Evolutionary conservation across 345 rosid species (phyloP).

Genomic region (Eucalyptus polybractea): DNA sequence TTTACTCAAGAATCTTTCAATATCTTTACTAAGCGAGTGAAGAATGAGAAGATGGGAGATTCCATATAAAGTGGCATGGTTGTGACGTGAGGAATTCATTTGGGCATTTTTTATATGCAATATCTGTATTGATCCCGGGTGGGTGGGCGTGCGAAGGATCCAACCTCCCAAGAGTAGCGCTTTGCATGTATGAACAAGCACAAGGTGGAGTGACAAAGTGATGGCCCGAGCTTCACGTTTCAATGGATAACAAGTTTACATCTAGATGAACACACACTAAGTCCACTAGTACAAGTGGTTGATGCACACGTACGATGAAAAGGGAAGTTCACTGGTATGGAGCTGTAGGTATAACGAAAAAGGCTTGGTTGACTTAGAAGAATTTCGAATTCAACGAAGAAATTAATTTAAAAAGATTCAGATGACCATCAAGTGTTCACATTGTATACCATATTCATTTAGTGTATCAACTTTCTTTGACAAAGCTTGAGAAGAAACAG

Average conservation of each 20-base stretch:
- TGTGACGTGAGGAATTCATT: background rate
- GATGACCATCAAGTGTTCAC: background rate
- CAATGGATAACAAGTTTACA: background rate
- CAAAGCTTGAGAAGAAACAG: background rate
- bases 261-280: background rate
- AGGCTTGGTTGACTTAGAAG: background rate
- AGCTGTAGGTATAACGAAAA: background rate
- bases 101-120: background rate
- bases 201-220: background rate
- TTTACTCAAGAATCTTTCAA: background rate
- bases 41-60: background rate
- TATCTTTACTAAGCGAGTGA: background rate
- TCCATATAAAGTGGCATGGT: background rate
- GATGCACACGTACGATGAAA: background rate
- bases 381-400: background rate
- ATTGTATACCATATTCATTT: background rate
- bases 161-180: background rate
- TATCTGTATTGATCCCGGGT: background rate
- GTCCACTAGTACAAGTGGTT: background rate
- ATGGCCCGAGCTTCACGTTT: background rate
- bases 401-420: background rate
- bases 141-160: background rate
- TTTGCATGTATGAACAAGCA: background rate
- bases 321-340: background rate
- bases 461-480: background rate